Percentiles rank a stretch among this genome's conserved stretches.
Evolutionary conservation across 1,139 yeast species (phyloP).

Genomic region (Nakaseomyces uthaithaninus): DNA sequence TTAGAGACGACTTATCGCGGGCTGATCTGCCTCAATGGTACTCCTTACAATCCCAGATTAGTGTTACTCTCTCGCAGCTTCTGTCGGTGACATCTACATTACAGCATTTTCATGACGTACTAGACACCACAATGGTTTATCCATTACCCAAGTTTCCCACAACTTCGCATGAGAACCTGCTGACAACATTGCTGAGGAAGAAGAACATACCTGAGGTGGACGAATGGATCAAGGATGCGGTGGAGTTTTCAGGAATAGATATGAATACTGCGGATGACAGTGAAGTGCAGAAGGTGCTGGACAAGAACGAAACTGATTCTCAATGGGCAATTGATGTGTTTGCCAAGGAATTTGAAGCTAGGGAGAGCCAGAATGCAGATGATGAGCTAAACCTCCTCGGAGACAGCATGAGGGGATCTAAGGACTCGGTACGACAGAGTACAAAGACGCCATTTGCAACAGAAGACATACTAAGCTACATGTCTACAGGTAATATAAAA

Average conservation of each 20-base stretch:
- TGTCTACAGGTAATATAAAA: conserved; percentile 35
- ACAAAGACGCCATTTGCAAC: conserved; percentile 26
- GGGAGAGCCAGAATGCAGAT: conserved; percentile 44
- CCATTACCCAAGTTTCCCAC: conserved; percentile 83
- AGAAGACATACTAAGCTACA: conserved; percentile 35
- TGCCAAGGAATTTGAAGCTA: conserved; percentile 46
- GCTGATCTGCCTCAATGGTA: conserved; percentile 35
- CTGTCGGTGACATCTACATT: conserved; percentile 63
- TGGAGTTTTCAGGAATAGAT: conserved; percentile 34
- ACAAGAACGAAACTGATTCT: conserved; percentile 47
- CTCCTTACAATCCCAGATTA: conserved; percentile 70
- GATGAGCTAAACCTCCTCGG: conserved; percentile 3
- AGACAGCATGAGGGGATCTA: background rate
- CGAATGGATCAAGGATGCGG: conserved; percentile 68
- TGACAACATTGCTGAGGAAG: conserved; percentile 77
- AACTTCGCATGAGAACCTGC: conserved; percentile 68
- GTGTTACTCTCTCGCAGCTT: conserved; percentile 73
- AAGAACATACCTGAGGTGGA: conserved; percentile 86
- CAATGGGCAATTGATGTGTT: conserved; percentile 54
- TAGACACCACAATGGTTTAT: conserved; percentile 64
- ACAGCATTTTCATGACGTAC: conserved; percentile 49
- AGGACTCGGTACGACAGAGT: conserved; percentile 4
- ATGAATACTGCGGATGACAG: conserved; percentile 16
- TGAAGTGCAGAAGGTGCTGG: conserved; percentile 25
- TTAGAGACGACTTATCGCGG: conserved; percentile 37